Percentiles rank a stretch among this genome's conserved stretches.
These are phyloP conservation scores for Saccharomycopsis hybrid DNA, from an alignment of 1,139 yeast genomes.

Conservation along the genomic window DNA sequence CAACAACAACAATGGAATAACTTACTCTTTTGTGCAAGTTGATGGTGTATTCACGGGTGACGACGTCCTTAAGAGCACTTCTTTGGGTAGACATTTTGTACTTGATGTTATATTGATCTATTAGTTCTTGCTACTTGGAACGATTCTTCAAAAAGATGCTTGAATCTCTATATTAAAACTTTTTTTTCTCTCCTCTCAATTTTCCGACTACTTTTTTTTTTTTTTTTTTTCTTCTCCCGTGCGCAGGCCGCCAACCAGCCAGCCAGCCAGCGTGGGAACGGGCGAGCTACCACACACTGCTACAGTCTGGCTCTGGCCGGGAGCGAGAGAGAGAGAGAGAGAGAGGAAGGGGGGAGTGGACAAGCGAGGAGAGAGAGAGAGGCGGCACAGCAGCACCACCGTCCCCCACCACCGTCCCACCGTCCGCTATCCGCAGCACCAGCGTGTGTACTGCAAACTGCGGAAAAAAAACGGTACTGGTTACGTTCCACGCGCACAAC, in stretches of 20 bases:
- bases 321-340: too few relatives aligned
- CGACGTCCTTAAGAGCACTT: slow-evolving; percentile 98
- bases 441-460: too few relatives aligned
- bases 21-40: slow-evolving; percentile 99
- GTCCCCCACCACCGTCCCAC: too few relatives aligned
- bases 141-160: neutral
- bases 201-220: neutral
- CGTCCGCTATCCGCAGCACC: too few relatives aligned
- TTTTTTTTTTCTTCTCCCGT: neutral
- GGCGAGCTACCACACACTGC: too few relatives aligned
- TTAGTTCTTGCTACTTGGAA: neutral
- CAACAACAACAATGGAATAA: slow-evolving; percentile 24
- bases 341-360: too few relatives aligned
- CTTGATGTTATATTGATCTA: neutral
- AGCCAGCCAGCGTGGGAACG: neutral
- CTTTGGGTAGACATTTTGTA: slow-evolving; percentile 42
- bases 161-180: neutral
- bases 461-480: too few relatives aligned
- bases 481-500: too few relatives aligned
- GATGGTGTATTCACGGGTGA: slow-evolving; percentile 99
- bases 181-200: neutral
- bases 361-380: too few relatives aligned
- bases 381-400: too few relatives aligned
- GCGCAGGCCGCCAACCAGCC: neutral
- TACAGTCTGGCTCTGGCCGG: too few relatives aligned